Base-by-base conservation (phyloP, 768 basidiomycete species). In the Termitomyces sp. region DNA sequence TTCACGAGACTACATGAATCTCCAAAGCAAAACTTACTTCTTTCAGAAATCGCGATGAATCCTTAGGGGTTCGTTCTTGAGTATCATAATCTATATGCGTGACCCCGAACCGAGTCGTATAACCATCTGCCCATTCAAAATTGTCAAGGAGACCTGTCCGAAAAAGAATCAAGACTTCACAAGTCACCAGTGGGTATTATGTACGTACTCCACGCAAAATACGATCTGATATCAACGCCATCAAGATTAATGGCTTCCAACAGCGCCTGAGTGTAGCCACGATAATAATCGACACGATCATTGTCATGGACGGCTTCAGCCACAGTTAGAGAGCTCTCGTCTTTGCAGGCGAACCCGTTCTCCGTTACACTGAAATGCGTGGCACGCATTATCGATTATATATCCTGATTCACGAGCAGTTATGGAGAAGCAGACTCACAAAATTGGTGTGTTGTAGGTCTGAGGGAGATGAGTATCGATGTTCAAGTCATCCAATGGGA, bases 61-160 rank as follows among this genome's bases (percentile, higher is more conserved):
- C 81, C 66, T 88, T 88, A 3, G 85, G 84, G 61, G 76, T 78
- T 28, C 86, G 75, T 68, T 83, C 73, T 69, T 83, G 86, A 4
- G 84, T 86, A 44, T 77, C 68, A 69, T 83, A 87, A 70, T 88
- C 81, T 42, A 89, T 81, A 67, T 87, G 84, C 8, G 84, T 87
- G 51, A 86, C 78, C 18, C 86, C 86, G 63, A 89, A 89, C 7
- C 87, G 82, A 5, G 83, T 83, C 36, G 69, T 71, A 62, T 86
- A 86, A 8, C 87, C 85, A 58, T 88, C 86, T 22, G 83, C 81
- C 85, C 87, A 86, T 67, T 88, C 87, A 57, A 87, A 86, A 66
- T 87, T 87, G 63, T 87, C 85, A 58, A 88, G 63, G 47, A 88
- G 72, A 70, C 83, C 83, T 83, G 57, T 36, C 44, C 12, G 55